These are phyloP conservation scores for Pleurotus cornucopiae DNA, from an alignment of 768 basidiomycete species.

Conservation along the genomic window DNA sequence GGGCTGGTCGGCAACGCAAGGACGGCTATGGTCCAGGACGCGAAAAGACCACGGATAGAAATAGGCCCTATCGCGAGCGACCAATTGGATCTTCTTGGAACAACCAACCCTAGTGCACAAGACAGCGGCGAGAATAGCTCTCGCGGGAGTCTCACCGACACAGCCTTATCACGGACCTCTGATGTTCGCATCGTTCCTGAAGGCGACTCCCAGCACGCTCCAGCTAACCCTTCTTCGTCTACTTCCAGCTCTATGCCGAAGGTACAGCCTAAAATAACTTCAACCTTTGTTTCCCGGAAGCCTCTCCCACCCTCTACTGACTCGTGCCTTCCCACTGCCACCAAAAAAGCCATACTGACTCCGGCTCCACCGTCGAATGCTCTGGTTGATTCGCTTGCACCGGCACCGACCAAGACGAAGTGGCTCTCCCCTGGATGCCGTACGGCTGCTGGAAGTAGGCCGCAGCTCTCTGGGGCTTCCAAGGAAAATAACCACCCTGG, in stretches of 20 bases:
- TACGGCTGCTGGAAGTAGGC: no score
- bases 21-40: not conserved
- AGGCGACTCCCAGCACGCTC: not conserved
- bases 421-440: not conserved
- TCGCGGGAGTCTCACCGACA: not conserved
- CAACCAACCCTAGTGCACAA: no score
- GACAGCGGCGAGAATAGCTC: not conserved
- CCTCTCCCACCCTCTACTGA: no score
- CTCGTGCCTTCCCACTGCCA: no score
- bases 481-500: not conserved
- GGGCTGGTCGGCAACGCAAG: not conserved
- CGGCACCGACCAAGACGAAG: not conserved
- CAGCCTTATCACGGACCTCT: not conserved
- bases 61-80: not conserved
- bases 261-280: not conserved
- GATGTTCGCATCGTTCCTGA: not conserved
- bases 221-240: not conserved
- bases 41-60: not conserved
- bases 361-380: no score
- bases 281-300: not conserved
- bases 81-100: no score
- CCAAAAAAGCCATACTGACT: no score
- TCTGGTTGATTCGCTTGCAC: no score
- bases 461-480: not conserved
- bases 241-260: not conserved